These are phyloP conservation scores for Plasmopara viticola DNA, from an alignment of 352 stramenopile species.

Conservation along the genomic window DNA sequence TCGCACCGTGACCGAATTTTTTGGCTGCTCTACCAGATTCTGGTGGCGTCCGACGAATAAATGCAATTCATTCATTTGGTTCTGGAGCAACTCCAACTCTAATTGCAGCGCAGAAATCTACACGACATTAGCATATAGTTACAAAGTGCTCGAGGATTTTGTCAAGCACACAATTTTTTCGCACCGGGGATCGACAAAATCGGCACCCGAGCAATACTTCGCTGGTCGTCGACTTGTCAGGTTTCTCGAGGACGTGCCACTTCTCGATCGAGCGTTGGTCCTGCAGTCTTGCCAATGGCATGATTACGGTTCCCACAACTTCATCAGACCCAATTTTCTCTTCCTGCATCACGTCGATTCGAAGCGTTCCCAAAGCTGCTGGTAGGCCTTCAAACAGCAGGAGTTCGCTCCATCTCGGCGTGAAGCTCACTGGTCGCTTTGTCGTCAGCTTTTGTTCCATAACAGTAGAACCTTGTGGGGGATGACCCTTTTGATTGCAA, in stretches of 20 bases:
- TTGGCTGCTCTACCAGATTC: slow-evolving; percentile 18
- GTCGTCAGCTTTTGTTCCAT: slow-evolving; percentile 32
- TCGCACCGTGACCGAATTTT: slow-evolving; percentile 1
- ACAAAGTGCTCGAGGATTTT: background rate
- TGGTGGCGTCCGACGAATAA: slow-evolving; percentile 49
- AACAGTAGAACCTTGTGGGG: slow-evolving; percentile 15
- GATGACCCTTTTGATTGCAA: slow-evolving; percentile 1
- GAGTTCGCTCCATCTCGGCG: slow-evolving; percentile 34
- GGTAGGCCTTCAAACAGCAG: slow-evolving; percentile 41
- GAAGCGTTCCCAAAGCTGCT: slow-evolving; percentile 33
- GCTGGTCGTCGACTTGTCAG: slow-evolving; percentile 23
- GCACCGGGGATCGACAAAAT: slow-evolving; percentile 46
- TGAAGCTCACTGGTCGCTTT: slow-evolving; percentile 27
- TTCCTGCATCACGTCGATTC: slow-evolving; percentile 57
- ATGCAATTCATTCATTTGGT: slow-evolving; percentile 51
- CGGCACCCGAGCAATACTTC: slow-evolving; percentile 41
- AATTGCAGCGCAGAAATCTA: slow-evolving; percentile 50
- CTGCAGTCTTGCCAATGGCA: slow-evolving; percentile 42
- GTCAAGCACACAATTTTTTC: slow-evolving; percentile 2
- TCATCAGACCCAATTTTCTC: slow-evolving; percentile 45
- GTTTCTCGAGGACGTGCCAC: slow-evolving; percentile 41
- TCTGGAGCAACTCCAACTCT: slow-evolving; percentile 50
- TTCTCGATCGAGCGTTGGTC: slow-evolving; percentile 39
- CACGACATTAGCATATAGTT: background rate
- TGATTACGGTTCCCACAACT: slow-evolving; percentile 27